These are phyloP conservation scores for Citrus glauca DNA, from an alignment of 345 rosid species.

Conservation along the genomic window DNA sequence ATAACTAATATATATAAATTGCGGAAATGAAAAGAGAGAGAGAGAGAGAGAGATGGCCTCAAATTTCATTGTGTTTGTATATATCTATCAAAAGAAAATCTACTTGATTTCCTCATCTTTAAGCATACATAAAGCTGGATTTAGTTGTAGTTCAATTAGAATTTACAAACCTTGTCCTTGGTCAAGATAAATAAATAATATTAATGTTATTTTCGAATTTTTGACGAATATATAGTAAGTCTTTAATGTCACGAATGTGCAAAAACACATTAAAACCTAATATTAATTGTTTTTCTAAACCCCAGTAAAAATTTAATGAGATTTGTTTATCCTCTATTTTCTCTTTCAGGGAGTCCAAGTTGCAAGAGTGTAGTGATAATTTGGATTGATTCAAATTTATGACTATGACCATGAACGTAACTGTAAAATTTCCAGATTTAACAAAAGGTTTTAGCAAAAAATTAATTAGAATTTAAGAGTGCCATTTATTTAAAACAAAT, in stretches of 20 bases:
- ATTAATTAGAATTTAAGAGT: conserved; percentile 12
- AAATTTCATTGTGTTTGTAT: no score
- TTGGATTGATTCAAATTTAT: not conserved
- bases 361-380: not conserved
- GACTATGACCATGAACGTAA: not conserved
- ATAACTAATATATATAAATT: no score
- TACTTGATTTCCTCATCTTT: no score
- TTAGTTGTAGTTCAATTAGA: not conserved
- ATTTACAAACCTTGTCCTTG: not conserved
- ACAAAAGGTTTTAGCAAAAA: not conserved
- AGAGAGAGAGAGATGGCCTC: no score
- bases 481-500: conserved; percentile 16
- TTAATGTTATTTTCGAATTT: not conserved
- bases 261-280: not conserved
- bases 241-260: not conserved
- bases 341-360: not conserved
- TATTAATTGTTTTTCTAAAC: not conserved
- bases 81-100: no score
- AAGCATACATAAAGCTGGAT: not conserved
- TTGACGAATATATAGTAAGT: not conserved
- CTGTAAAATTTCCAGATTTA: conserved; percentile 1
- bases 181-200: not conserved
- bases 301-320: not conserved
- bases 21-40: no score
- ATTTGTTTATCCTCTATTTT: not conserved